These are phyloP conservation scores for Apiotrichum laibachii DNA, from an alignment of 1,284 basidiomycete genomes.

Conservation along the genomic window DNA sequence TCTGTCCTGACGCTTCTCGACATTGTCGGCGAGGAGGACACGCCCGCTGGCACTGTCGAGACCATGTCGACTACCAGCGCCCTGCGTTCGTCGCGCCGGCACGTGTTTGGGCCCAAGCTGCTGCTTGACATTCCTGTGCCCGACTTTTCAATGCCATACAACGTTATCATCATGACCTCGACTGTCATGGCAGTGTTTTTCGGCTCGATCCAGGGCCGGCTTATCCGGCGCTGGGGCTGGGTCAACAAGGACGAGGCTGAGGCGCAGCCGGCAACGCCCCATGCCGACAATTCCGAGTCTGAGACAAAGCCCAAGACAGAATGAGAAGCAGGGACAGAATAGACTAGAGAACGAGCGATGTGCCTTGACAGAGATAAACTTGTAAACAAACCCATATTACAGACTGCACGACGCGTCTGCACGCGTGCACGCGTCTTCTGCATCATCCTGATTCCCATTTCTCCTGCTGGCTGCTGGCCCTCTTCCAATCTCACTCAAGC, in stretches of 20 bases:
- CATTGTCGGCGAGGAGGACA: slow-evolving; percentile 24
- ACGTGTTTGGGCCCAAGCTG: slow-evolving; percentile 75
- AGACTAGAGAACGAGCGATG: too few relatives aligned
- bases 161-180: slow-evolving; percentile 94
- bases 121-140: slow-evolving; percentile 90
- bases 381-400: too few relatives aligned
- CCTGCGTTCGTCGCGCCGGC: slow-evolving; percentile 27
- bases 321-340: not conserved
- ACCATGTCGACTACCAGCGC: not conserved
- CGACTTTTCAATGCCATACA: slow-evolving; percentile 99
- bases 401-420: too few relatives aligned
- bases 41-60: not conserved
- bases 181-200: slow-evolving; percentile 90
- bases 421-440: too few relatives aligned
- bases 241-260: slow-evolving; percentile 35
- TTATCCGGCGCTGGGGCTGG: slow-evolving; percentile 72
- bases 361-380: too few relatives aligned
- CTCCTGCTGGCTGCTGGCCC: too few relatives aligned
- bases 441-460: too few relatives aligned
- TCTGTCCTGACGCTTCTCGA: slow-evolving; percentile 60
- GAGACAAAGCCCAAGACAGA: not conserved
- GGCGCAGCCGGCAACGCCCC: slow-evolving; percentile 13
- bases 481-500: too few relatives aligned
- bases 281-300: not conserved
- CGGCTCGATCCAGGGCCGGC: slow-evolving; percentile 81